Percentiles rank a stretch among this genome's conserved stretches.
Conservation (phyloP, 305 asterid species). For the Fraxinus ornus region DNA sequence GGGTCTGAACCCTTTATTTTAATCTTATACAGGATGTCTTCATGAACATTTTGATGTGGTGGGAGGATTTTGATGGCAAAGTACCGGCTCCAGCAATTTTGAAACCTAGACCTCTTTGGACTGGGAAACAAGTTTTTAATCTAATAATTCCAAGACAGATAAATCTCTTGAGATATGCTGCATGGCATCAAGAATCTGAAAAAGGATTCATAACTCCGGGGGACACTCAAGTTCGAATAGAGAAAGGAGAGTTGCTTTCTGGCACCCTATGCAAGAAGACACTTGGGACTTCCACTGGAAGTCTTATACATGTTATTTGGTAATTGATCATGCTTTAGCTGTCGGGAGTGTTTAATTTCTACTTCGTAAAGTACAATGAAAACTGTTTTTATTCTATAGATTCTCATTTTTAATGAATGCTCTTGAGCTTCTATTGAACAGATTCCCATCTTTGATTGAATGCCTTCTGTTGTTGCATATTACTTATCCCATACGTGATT, state of each 20-base stretch:
- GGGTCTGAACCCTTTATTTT: not conserved
- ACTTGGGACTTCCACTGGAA: constrained; percentile 93
- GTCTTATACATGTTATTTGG: constrained; percentile 99
- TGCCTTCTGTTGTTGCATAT: not conserved
- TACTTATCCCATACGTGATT: not conserved
- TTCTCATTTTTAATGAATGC: not conserved
- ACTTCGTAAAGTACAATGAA: not conserved
- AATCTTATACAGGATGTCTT: constrained; percentile 80
- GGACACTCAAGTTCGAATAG: constrained; percentile 94
- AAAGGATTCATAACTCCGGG: constrained; percentile 90
- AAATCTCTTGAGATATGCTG: constrained; percentile 79
- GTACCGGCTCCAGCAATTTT: constrained; percentile 94
- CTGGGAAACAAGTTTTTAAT: constrained; percentile 96
- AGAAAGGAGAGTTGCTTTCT: constrained; percentile 92
- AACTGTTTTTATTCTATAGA: not conserved
- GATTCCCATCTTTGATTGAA: not conserved
- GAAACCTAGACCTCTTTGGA: constrained; percentile 98
- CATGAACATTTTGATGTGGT: constrained; percentile 99
- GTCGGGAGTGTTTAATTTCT: not conserved
- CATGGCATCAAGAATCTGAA: constrained; percentile 94
- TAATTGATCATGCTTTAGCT: constrained; percentile 22
- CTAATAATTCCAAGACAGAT: constrained; percentile 94
- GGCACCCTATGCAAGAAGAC: constrained; percentile 98
- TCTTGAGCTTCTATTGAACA: not conserved
- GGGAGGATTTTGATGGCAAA: constrained; percentile 99